phyloP scores from a whole-genome alignment of 2,329 filamentous ascomycete genomes.

The Beauveria asiatica region DNA sequence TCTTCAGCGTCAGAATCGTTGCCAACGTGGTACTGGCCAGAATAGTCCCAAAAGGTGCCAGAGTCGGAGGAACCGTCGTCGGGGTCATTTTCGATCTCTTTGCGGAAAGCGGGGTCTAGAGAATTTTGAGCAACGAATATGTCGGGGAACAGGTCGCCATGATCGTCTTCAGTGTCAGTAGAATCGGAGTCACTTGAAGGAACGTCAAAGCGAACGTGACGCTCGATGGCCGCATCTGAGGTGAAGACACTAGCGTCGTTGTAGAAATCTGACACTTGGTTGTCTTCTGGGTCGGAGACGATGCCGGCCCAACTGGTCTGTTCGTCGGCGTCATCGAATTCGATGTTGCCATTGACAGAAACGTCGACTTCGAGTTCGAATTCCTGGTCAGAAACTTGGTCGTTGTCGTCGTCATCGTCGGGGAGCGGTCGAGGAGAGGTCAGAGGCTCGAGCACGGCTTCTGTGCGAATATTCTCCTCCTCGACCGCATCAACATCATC shows the following conservation, averaged over 20 bases:
- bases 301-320: constrained; percentile 48
- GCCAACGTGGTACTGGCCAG: constrained; percentile 32
- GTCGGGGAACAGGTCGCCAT: constrained; percentile 62
- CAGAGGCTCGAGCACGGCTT: constrained; percentile 30
- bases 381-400: constrained; percentile 21
- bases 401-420: constrained; percentile 30
- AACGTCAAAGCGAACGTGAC: constrained; percentile 68
- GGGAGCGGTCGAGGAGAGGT: constrained; percentile 43
- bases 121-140: constrained; percentile 70
- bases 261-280: constrained; percentile 33
- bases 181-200: constrained; percentile 59
- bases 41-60: constrained; percentile 56
- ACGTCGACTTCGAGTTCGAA: background rate
- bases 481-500: constrained; percentile 69
- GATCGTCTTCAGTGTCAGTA: constrained; percentile 53
- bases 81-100: constrained; percentile 63
- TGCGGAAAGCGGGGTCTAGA: constrained; percentile 63
- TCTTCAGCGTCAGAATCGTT: constrained; percentile 36
- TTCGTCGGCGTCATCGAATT: constrained; percentile 34
- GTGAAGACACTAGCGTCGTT: constrained; percentile 32
- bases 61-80: constrained; percentile 49
- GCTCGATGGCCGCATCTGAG: constrained; percentile 35
- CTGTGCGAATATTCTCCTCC: constrained; percentile 61
- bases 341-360: constrained; percentile 24
- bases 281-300: constrained; percentile 38